Base-by-base conservation (phyloP, 192 early-diverging fungal genomes). In the Backusella mclennaniae region DNA sequence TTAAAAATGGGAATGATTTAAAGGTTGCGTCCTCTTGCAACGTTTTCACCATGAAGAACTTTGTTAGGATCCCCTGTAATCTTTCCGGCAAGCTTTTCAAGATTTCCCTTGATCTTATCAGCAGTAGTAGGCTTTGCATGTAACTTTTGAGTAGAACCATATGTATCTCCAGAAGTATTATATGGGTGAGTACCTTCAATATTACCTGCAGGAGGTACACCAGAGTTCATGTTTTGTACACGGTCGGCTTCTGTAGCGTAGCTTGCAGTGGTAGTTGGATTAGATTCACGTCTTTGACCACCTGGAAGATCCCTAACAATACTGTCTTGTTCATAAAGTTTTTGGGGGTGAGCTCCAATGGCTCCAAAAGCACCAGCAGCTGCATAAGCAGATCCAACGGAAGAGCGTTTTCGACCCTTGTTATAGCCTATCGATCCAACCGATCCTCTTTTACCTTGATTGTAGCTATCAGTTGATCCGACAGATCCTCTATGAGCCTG, bases 81-180 rank as follows among this genome's bases (percentile, higher is more conserved):
- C 76, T 81, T 81, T 29, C 80, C 80, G 23, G 66, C 39, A n/a
- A 77, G 11, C 53, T 77, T 77, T 72, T 81, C 70, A 29, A 73
- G 46, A 3, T 75, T 77, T 35, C 80, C 80, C 73, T 77, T 81
- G 53, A 81, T 81, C 80, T 81, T 81, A 15, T 81, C 80, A 39
- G 67, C 67, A 52, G 46, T 35, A 33, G 73, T 38, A 26, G 73
- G 73, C 21, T 44, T 49, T 49, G 46, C 46, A 49, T 49, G 46
- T 49, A 49, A 6, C 46, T 21, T 46, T 19, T 23, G 33, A 0
- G 17, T 49, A 35, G 46, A 12, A 12, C 4, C 21, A 36, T 59
- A 38, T 41, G 23, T 12, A 23, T n/a, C 73, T 26, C 23, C 56
- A 41, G 73, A n/a, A 3, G 19, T 15, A 33, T 66, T 35, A 9